Evolutionary conservation across 1,284 basidiomycete species (phyloP).

Genomic region (Porodaedalea pini): DNA sequence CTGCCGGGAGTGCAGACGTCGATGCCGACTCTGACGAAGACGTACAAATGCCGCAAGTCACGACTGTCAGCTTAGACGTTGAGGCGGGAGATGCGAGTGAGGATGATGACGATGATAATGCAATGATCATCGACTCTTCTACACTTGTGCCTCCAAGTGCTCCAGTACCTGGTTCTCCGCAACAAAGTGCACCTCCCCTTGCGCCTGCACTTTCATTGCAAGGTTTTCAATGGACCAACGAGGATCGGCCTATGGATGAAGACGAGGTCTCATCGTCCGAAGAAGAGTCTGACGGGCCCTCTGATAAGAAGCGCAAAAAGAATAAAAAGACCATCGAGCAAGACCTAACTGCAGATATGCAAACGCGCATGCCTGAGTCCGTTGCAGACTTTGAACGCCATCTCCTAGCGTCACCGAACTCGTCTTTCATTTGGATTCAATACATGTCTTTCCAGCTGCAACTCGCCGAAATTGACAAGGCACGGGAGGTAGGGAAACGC

Average conservation of each 20-base stretch:
- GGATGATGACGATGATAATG: constrained; percentile 21
- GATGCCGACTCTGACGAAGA: constrained; percentile 31
- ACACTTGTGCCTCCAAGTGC: neutral
- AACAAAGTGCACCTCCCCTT: neutral
- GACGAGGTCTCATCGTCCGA: constrained; percentile 40
- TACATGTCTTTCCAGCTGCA: constrained; percentile 99
- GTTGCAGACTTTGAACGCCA: constrained; percentile 93
- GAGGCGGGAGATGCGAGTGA: constrained; percentile 27
- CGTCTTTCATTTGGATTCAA: constrained; percentile 97
- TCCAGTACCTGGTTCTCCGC: constrained; percentile 16
- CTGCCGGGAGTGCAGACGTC: constrained; percentile 32
- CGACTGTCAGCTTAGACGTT: constrained; percentile 28
- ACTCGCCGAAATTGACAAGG: constrained; percentile 93
- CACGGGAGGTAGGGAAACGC: constrained; percentile 80
- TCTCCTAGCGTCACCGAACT: constrained; percentile 94
- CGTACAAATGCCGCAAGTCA: constrained; percentile 30
- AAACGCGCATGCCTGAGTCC: constrained; percentile 83
- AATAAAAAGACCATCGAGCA: constrained; percentile 70
- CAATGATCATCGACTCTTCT: constrained; percentile 12
- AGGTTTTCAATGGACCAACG: constrained; percentile 64
- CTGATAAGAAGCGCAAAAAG: constrained; percentile 56
- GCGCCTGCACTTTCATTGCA: constrained; percentile 45
- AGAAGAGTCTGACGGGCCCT: constrained; percentile 48
- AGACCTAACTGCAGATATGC: constrained; percentile 84
- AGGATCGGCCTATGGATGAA: constrained; percentile 32